These are phyloP conservation scores for Nemophila menziesii DNA, from an alignment of 257 asterid species.

Conservation along the genomic window DNA sequence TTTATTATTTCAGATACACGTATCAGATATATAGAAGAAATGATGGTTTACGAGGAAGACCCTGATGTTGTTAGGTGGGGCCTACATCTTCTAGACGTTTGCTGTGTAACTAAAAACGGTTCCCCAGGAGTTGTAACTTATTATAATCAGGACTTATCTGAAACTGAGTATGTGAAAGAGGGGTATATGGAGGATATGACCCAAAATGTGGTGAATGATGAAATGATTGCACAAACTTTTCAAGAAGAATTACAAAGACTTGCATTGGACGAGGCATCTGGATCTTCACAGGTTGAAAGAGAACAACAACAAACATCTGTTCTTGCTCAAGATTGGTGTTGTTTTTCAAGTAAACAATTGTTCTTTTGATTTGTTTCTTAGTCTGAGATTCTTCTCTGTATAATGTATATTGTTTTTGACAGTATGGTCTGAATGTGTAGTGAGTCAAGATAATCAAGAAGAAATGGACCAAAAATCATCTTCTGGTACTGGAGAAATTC, in stretches of 20 bases:
- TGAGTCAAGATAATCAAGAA: conserved; percentile 23
- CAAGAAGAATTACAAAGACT: conserved; percentile 70
- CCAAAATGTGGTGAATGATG: conserved; percentile 50
- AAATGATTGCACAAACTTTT: conserved; percentile 59
- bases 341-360: conserved; percentile 28
- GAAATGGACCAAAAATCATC: conserved; percentile 22
- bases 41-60: conserved; percentile 47
- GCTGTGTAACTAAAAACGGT: conserved; percentile 37
- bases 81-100: conserved; percentile 68
- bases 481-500: conserved; percentile 21
- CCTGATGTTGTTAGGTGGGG: conserved; percentile 87
- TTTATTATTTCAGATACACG: too few relatives aligned
- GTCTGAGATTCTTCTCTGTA: not conserved
- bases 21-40: conserved; percentile 14
- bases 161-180: conserved; percentile 34
- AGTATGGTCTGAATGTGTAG: conserved; percentile 12
- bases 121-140: conserved; percentile 48
- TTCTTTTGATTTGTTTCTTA: not conserved
- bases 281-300: conserved; percentile 24
- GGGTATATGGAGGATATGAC: conserved; percentile 33
- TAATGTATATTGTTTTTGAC: conserved; percentile 6
- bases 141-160: conserved; percentile 38
- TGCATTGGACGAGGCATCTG: conserved; percentile 32
- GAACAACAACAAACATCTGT: conserved; percentile 38
- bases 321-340: conserved; percentile 69